phyloP scores from a whole-genome alignment of 164 flowering plant species.

The Piper longum region DNA sequence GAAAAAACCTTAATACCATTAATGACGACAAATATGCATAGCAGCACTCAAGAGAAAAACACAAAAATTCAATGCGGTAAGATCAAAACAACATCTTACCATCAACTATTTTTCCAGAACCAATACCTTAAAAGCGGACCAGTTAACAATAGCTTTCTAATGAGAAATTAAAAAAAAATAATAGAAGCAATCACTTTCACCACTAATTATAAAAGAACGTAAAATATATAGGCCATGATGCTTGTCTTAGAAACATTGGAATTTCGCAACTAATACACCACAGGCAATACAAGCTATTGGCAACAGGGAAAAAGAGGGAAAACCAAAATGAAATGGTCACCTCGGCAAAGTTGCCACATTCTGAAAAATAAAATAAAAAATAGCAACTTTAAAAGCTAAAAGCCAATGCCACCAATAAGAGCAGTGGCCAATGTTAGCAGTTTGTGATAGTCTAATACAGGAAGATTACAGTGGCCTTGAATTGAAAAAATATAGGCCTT shows the following conservation, averaged over 20 bases:
- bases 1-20: too few species aligned
- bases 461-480: too few species aligned
- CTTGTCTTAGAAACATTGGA: not conserved
- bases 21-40: too few species aligned
- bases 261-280: not conserved
- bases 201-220: not conserved
- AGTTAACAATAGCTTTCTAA: too few species aligned
- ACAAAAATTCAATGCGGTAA: not conserved
- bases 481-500: not conserved
- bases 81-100: not conserved
- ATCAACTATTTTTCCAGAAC: too few species aligned
- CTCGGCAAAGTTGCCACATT: not conserved
- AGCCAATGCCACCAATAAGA: not conserved
- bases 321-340: not conserved
- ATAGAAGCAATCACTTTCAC: not conserved
- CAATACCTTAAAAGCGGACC: too few species aligned
- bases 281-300: not conserved
- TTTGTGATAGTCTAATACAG: too few species aligned
- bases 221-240: not conserved
- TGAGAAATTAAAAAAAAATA: too few species aligned
- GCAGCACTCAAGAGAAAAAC: not conserved
- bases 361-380: too few species aligned
- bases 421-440: not conserved
- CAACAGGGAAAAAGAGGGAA: not conserved
- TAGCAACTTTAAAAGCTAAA: not conserved